A percentile compares a stretch with the other conserved stretches of the same genome.
phyloP scores from a whole-genome alignment of 2,329 filamentous ascomycete genomes.

The Aureobasidium sp. region DNA sequence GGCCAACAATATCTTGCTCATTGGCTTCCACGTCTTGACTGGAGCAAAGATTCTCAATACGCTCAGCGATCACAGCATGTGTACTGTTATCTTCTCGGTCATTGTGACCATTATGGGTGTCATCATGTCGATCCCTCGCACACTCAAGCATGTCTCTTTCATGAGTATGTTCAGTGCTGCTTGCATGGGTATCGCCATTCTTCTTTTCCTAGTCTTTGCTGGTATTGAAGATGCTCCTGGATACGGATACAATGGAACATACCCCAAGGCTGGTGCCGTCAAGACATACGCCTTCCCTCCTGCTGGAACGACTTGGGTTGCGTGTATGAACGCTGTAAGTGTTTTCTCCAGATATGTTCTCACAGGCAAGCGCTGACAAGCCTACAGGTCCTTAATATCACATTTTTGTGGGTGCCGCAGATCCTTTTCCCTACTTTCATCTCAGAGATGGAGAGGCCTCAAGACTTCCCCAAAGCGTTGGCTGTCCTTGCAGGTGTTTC shows the following conservation, averaged over 20 bases:
- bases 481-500: conserved; percentile 41
- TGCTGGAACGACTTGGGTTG: conserved; percentile 40
- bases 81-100: conserved; percentile 43
- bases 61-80: conserved; percentile 41
- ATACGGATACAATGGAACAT: conserved; percentile 41
- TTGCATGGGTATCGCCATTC: conserved; percentile 43
- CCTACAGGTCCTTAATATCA: conserved; percentile 34
- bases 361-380: too few relatives aligned
- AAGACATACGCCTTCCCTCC: conserved; percentile 43
- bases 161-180: conserved; percentile 46
- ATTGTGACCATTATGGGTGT: conserved; percentile 43
- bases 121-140: conserved; percentile 40
- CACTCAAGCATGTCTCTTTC: conserved; percentile 42
- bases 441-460: conserved; percentile 43
- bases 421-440: conserved; percentile 48
- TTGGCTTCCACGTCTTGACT: conserved; percentile 45
- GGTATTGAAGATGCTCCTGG: conserved; percentile 40
- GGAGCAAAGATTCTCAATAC: conserved; percentile 45
- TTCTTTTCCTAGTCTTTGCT: conserved; percentile 44
- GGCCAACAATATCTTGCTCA: conserved; percentile 46
- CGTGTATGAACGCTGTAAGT: conserved; percentile 38
- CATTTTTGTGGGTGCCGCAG: conserved; percentile 46
- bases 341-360: too few relatives aligned
- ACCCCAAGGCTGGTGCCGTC: conserved; percentile 38
- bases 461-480: conserved; percentile 46